phyloP scores from a whole-genome alignment of 805 yeast genomes.

The Wickerhamiella azymoides region DNA sequence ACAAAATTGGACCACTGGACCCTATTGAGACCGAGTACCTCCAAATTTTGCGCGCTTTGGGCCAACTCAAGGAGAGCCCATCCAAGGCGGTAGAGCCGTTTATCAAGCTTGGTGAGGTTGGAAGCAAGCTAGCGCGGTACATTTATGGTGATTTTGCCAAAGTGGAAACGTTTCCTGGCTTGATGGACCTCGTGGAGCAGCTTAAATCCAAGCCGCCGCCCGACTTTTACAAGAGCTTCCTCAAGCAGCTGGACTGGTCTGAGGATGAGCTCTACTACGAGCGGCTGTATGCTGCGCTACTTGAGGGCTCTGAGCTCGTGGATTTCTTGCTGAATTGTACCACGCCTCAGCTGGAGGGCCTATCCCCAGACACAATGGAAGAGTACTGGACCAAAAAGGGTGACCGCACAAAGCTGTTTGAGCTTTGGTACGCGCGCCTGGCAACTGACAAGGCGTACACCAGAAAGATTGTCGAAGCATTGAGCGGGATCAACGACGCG shows the following conservation, averaged over 20 bases:
- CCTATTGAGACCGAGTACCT: neutral
- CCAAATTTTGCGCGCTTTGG: neutral
- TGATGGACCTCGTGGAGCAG: slow-evolving; percentile 11
- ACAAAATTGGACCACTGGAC: neutral
- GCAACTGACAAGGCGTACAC: slow-evolving; percentile 17
- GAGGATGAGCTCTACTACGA: slow-evolving; percentile 4
- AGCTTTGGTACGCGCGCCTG: slow-evolving; percentile 20
- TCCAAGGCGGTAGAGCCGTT: neutral
- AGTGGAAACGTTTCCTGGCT: slow-evolving; percentile 20
- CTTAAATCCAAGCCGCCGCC: neutral
- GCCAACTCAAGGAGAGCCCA: neutral
- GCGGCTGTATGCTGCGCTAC: slow-evolving; percentile 4
- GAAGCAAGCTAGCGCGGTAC: slow-evolving; percentile 14
- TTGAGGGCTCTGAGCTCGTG: slow-evolving; percentile 9
- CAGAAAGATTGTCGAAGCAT: slow-evolving; percentile 19
- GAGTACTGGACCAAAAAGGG: neutral
- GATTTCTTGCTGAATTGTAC: slow-evolving; percentile 9
- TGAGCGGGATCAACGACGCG: slow-evolving; percentile 18
- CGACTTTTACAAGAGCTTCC: neutral
- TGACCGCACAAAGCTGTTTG: slow-evolving; percentile 13
- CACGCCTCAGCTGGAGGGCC: neutral
- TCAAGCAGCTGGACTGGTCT: neutral
- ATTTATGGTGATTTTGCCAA: slow-evolving; percentile 17
- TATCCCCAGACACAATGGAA: neutral
- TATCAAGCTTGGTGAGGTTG: neutral